Evolutionary conservation across 257 asterid genomes (phyloP), one percentile per base, ranked within the genome.

Genomic region (Catharanthus roseus): DNA sequence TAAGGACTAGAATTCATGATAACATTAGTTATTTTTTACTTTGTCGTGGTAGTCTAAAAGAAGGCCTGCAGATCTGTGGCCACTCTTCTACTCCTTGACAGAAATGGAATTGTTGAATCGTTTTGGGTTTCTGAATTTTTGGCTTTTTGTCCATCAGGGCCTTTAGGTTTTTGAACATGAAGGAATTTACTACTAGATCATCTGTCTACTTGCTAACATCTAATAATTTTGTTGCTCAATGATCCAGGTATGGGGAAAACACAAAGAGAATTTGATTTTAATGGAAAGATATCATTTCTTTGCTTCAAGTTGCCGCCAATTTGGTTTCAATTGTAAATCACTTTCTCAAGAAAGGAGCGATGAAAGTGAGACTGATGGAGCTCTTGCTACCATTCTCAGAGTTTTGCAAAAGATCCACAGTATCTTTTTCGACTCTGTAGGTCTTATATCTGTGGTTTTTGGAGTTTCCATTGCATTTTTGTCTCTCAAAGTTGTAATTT

Each of bases 211-310:
- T 42, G 12, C 50, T 45, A 28, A 39, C 10, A 58, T 26, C 23
- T 74, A 62, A 58, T 62, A 6, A 26, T 11, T 23, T 21, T 50
- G 44, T 70, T 57, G 29, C 23, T 76, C 10, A 44, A 41, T 74
- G 42, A 28, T 77, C 63, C 68, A 92, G 97, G 97, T 92, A 18
- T 93, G 97, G 96, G 85, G 75, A 64, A 86, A 91, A 81, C 93
- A 93, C 66, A 88, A 81, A 83, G 99, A 89, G 10, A 93, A 93
- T 71, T 68, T 93, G 68, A 91, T 93, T 82, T 67, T 88, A 75
- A 89, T 93, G 95, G 99, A 91, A 57, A 82, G 97, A 71, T 92
- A 92, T 72, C 96, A 86, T 79, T 92, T 84, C 77, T 92, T 92
- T 72, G 89, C 93, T 71, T 91, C 99, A 42, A 93, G 97, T 77